These are phyloP conservation scores for Ehretia macrophylla DNA, from an alignment of 257 asterid genomes.

Conservation along the genomic window DNA sequence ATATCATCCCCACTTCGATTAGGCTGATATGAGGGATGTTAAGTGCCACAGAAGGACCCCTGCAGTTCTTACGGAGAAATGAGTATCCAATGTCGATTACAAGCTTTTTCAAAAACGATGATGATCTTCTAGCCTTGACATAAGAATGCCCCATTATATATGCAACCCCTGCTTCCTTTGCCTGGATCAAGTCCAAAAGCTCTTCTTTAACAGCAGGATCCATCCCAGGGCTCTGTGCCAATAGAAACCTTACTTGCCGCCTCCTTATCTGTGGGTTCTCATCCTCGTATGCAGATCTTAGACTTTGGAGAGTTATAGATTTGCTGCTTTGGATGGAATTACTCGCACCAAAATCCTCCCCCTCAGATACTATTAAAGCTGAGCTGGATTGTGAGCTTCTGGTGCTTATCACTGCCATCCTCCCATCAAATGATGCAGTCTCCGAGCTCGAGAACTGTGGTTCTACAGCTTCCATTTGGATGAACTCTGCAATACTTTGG, in stretches of 20 bases:
- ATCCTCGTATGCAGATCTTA: slow-evolving; percentile 67
- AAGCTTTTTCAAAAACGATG: slow-evolving; percentile 65
- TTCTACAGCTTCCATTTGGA: slow-evolving; percentile 89
- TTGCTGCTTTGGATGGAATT: slow-evolving; percentile 63
- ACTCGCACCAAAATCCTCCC: slow-evolving; percentile 29
- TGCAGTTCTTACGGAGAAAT: slow-evolving; percentile 84
- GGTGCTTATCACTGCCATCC: slow-evolving; percentile 94
- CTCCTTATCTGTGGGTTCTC: slow-evolving; percentile 76
- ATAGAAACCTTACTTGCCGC: slow-evolving; percentile 57
- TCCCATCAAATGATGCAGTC: slow-evolving; percentile 64
- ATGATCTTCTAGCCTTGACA: slow-evolving; percentile 73
- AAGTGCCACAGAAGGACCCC: slow-evolving; percentile 93
- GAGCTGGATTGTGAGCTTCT: slow-evolving; percentile 37
- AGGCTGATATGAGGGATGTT: slow-evolving; percentile 93
- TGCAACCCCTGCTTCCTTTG: slow-evolving; percentile 92
- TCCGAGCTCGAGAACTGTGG: slow-evolving; percentile 69
- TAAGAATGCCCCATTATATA: slow-evolving; percentile 94
- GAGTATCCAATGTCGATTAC: slow-evolving; percentile 87
- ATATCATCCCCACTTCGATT: slow-evolving; percentile 94
- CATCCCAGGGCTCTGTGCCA: slow-evolving; percentile 57
- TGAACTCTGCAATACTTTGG: slow-evolving; percentile 86
- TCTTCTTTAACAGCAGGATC: slow-evolving; percentile 71
- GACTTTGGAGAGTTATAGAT: slow-evolving; percentile 62
- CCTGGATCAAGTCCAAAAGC: slow-evolving; percentile 69
- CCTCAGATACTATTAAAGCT: slow-evolving; percentile 42